Evolutionary conservation across 1,139 yeast species (phyloP).

Genomic region (Wickerhamomyces sp.): DNA sequence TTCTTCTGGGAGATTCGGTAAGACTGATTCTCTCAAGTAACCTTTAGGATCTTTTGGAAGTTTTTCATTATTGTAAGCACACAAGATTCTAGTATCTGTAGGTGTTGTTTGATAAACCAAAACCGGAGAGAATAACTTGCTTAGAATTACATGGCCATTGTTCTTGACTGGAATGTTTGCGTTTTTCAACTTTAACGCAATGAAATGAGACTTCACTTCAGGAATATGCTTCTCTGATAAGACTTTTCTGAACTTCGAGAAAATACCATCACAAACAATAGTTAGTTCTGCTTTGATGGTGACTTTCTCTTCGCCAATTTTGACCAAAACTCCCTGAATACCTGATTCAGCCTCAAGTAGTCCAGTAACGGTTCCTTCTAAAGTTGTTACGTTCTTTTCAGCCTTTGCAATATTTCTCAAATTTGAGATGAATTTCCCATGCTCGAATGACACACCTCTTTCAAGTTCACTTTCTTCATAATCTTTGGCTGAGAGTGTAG

Average conservation of each 20-base stretch:
- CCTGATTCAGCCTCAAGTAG: conserved; percentile 49
- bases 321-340: conserved; percentile 63
- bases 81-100: conserved; percentile 77
- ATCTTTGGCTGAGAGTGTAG: conserved; percentile 40
- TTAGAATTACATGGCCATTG: conserved; percentile 89
- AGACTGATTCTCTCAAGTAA: conserved; percentile 56
- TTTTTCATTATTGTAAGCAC: conserved; percentile 75
- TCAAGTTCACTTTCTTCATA: conserved; percentile 64
- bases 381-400: conserved; percentile 67
- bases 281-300: conserved; percentile 58
- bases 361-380: conserved; percentile 78
- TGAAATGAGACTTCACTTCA: conserved; percentile 73
- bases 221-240: conserved; percentile 57
- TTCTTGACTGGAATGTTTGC: conserved; percentile 67
- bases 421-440: conserved; percentile 80
- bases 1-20: conserved; percentile 63
- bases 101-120: conserved; percentile 83
- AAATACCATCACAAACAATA: conserved; percentile 89
- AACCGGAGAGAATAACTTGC: conserved; percentile 76
- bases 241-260: conserved; percentile 84
- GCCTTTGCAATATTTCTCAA: conserved; percentile 64
- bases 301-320: conserved; percentile 32
- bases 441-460: conserved; percentile 84
- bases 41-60: conserved; percentile 68
- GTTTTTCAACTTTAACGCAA: conserved; percentile 71